A percentile compares a stretch with the other conserved stretches of the same genome.
phyloP scores from a whole-genome alignment of 2,329 filamentous ascomycete species.

The Claviceps pazoutovae region DNA sequence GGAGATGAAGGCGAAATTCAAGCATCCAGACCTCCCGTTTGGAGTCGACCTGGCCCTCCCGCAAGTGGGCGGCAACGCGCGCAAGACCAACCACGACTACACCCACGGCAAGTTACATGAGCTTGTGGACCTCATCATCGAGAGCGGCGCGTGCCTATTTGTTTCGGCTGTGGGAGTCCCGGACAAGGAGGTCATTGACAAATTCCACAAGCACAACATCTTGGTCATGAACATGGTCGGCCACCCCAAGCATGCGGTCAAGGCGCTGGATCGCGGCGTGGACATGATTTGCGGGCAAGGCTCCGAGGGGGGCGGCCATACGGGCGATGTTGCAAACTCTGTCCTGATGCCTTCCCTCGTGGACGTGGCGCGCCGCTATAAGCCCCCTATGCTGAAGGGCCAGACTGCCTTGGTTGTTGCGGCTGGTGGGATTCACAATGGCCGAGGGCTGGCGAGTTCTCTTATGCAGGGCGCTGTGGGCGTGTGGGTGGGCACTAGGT shows the following conservation, averaged over 20 bases:
- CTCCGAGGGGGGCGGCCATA: conserved; percentile 87
- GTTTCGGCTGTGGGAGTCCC: conserved; percentile 83
- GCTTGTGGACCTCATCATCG: conserved; percentile 74
- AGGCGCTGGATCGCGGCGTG: conserved; percentile 73
- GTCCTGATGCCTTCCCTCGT: conserved; percentile 79
- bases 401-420: conserved; percentile 68
- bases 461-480: conserved; percentile 80
- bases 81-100: conserved; percentile 93
- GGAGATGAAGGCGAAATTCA: conserved; percentile 68
- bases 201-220: conserved; percentile 66
- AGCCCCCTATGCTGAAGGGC: conserved; percentile 54
- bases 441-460: conserved; percentile 63
- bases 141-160: conserved; percentile 72
- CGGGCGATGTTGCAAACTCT: conserved; percentile 73
- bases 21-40: conserved; percentile 58
- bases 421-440: conserved; percentile 76
- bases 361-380: conserved; percentile 64
- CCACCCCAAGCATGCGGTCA: conserved; percentile 78
- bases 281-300: conserved; percentile 90
- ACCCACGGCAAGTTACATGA: conserved; percentile 79
- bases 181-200: conserved; percentile 55
- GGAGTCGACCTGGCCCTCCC: conserved; percentile 86
- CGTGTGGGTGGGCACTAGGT: conserved; percentile 90
- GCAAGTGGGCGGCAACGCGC: conserved; percentile 69
- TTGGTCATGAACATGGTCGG: conserved; percentile 97